These are phyloP conservation scores for Tulasnella calospora DNA, from an alignment of 768 basidiomycete genomes.

Conservation along the genomic window DNA sequence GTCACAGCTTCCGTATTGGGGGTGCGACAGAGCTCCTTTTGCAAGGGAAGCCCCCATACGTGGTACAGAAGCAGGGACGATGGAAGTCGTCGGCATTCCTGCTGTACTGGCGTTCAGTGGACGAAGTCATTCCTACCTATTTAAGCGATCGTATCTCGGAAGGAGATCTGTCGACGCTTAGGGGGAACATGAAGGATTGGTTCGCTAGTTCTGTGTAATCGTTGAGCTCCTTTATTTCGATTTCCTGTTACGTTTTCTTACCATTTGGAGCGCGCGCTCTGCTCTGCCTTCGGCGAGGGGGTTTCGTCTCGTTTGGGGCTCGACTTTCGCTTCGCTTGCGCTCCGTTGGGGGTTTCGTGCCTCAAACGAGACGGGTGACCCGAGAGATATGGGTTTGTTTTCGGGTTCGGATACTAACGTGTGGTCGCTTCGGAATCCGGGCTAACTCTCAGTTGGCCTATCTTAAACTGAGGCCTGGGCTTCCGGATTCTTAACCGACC, in stretches of 20 bases:
- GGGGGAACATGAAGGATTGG: neutral
- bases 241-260: neutral
- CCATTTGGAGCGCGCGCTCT: neutral
- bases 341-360: neutral
- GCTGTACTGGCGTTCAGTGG: conserved; percentile 20
- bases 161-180: neutral
- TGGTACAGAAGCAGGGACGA: conserved; percentile 26
- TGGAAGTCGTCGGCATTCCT: conserved; percentile 24
- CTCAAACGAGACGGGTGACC: neutral
- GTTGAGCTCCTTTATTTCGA: too few relatives aligned
- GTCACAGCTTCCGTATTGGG: conserved; percentile 30
- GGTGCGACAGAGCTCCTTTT: conserved; percentile 27
- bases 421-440: neutral
- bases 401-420: neutral
- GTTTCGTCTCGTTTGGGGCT: neutral
- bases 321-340: neutral
- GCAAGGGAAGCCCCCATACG: conserved; percentile 13
- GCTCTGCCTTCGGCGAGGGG: neutral
- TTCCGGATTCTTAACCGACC: neutral
- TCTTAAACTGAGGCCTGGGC: neutral
- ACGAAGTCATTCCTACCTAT: conserved; percentile 10
- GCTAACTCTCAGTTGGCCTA: neutral
- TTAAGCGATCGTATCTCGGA: neutral
- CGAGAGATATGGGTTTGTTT: neutral
- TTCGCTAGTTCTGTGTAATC: neutral